Conservation (phyloP, 148 eudicot genomes). For the Arctostaphylos glauca region DNA sequence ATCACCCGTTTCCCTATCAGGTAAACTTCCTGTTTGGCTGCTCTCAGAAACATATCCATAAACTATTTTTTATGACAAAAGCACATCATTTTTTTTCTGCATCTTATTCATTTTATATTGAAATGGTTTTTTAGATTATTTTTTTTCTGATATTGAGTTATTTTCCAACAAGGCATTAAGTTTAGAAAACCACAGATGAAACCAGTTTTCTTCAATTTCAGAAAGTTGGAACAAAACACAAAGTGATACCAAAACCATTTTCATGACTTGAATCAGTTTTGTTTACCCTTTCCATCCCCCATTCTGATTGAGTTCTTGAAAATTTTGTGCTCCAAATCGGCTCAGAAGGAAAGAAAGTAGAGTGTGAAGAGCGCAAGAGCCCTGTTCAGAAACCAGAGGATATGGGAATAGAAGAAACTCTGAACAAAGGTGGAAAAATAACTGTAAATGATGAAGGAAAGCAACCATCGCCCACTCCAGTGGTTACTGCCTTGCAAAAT, state of each 20-base stretch:
- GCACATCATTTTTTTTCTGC: background rate
- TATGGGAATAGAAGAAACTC: slow-evolving; percentile 24
- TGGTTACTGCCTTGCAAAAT: slow-evolving; percentile 31
- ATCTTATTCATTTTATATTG: background rate
- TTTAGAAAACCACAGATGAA: background rate
- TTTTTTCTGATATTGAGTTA: background rate
- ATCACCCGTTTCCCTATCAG: slow-evolving; percentile 51
- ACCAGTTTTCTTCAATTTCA: background rate
- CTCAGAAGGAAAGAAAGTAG: slow-evolving; percentile 30
- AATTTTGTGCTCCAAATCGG: background rate
- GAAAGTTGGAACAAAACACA: background rate
- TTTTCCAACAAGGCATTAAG: background rate
- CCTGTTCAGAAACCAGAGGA: slow-evolving; percentile 19
- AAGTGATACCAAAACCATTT: background rate
- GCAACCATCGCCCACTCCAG: slow-evolving; percentile 25
- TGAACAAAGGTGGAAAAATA: slow-evolving; percentile 21
- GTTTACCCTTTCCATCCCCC: background rate
- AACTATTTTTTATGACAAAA: background rate
- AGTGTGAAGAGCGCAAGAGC: slow-evolving; percentile 15
- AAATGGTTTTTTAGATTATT: background rate
- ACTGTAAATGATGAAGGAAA: slow-evolving; percentile 26
- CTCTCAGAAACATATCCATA: background rate
- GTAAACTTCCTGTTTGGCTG: slow-evolving; percentile 32
- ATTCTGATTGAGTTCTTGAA: background rate
- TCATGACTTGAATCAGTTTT: background rate